Percentiles rank a stretch among this genome's conserved stretches.
These are phyloP conservation scores for Pneumocystis carinii DNA, from an alignment of 1,139 yeast genomes.

Conservation along the genomic window DNA sequence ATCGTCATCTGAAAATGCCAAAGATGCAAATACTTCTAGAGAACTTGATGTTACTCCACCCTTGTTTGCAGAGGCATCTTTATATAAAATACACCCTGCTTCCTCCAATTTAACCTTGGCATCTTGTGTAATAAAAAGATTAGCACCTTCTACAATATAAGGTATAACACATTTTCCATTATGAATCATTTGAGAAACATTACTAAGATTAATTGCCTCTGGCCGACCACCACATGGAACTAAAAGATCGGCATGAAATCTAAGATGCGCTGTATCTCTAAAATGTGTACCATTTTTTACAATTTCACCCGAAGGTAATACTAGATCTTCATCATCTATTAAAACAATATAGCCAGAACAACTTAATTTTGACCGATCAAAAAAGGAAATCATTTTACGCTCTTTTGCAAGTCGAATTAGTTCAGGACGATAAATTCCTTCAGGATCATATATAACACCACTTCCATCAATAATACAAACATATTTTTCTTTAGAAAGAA, in stretches of 20 bases:
- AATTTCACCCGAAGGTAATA: constrained; percentile 58
- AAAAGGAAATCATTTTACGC: constrained; percentile 62
- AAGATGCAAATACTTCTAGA: constrained; percentile 84
- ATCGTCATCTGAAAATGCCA: constrained; percentile 74
- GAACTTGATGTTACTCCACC: constrained; percentile 98
- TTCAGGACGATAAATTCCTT: constrained; percentile 72
- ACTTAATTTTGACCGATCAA: constrained; percentile 52
- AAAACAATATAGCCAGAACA: constrained; percentile 64
- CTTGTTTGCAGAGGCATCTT: constrained; percentile 94
- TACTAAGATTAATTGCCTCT: constrained; percentile 80
- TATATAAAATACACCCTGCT: constrained; percentile 75
- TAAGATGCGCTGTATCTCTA: constrained; percentile 80
- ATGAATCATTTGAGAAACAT: constrained; percentile 55
- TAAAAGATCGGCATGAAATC: constrained; percentile 55
- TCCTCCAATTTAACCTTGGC: constrained; percentile 76
- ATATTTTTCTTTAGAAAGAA: constrained; percentile 70
- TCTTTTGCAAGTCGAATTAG: constrained; percentile 61
- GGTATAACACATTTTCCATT: constrained; percentile 71
- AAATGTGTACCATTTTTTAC: constrained; percentile 80
- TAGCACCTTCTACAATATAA: constrained; percentile 94
- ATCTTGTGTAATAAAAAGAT: constrained; percentile 82
- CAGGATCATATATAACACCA: constrained; percentile 85
- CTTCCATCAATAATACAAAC: constrained; percentile 90
- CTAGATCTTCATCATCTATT: constrained; percentile 72
- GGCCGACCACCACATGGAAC: constrained; percentile 99